Conservation (phyloP, 1,284 basidiomycete species). For the Xerocomus minutiporus region DNA sequence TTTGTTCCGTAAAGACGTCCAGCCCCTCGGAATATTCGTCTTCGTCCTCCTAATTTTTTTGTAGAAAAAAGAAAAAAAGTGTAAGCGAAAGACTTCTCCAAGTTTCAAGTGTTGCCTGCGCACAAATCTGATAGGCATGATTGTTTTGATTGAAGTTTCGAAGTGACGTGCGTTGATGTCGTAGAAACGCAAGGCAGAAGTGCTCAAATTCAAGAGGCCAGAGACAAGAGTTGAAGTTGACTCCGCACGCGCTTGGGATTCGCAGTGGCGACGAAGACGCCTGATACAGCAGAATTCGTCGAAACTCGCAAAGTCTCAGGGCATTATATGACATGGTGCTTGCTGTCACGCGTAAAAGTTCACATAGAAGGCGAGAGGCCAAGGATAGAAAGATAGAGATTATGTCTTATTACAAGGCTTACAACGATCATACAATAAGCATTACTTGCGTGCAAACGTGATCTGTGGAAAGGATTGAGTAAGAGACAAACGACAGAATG, state of each 20-base stretch:
- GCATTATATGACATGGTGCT: constrained; percentile 19
- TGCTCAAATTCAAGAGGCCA: constrained; percentile 4
- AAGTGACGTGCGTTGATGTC: constrained; percentile 6
- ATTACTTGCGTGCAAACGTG: constrained; percentile 57
- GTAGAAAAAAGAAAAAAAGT: background rate
- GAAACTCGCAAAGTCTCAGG: constrained; percentile 22
- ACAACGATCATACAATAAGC: constrained; percentile 30
- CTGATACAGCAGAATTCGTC: constrained; percentile 5
- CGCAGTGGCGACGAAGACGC: constrained; percentile 7
- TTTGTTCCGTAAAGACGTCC: constrained; percentile 11
- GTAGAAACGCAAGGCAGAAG: constrained; percentile 7
- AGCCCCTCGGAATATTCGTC: constrained; percentile 23
- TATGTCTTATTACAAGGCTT: constrained; percentile 32
- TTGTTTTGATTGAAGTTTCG: constrained; percentile 5
- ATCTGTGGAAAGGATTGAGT: constrained; percentile 37
- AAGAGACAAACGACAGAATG: background rate
- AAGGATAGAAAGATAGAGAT: constrained; percentile 13
- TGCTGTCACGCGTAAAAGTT: constrained; percentile 29
- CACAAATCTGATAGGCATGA: constrained; percentile 21
- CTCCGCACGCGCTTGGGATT: background rate
- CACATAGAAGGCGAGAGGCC: constrained; percentile 15
- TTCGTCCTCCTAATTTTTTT: constrained; percentile 22
- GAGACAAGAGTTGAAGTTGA: background rate
- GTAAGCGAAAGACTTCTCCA: constrained; percentile 6
- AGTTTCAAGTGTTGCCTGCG: constrained; percentile 1